A percentile compares a stretch with the other conserved stretches of the same genome.
Conservation (phyloP, 2,329 filamentous ascomycete genomes). For the Clonostachys rosea region DNA sequence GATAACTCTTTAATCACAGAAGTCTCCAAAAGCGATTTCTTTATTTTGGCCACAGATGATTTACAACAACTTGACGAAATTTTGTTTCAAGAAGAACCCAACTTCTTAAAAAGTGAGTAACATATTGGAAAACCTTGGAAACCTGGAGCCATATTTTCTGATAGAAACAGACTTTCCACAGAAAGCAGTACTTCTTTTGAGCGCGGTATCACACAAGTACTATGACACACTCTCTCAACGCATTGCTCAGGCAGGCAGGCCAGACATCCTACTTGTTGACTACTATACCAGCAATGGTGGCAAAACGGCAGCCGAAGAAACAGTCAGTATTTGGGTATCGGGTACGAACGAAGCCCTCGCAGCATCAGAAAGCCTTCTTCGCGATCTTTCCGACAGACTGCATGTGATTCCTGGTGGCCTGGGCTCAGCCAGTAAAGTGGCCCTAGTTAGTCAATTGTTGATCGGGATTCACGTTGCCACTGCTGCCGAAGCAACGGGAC, state of each 20-base stretch:
- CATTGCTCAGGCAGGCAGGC: background rate
- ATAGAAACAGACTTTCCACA: too few relatives aligned
- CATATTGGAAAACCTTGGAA: too few relatives aligned
- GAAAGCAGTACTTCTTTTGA: background rate
- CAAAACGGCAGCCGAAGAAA: background rate
- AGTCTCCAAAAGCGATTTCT: too few relatives aligned
- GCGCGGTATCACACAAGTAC: background rate
- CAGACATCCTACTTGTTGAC: background rate
- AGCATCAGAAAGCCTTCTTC: conserved; percentile 46
- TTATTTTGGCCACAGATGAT: too few relatives aligned
- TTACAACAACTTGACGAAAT: too few relatives aligned
- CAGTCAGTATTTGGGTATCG: conserved; percentile 53
- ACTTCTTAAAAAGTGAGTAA: too few relatives aligned
- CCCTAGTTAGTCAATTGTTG: conserved; percentile 48
- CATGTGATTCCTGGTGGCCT: conserved; percentile 42
- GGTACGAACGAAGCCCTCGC: conserved; percentile 44
- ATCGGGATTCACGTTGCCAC: conserved; percentile 46
- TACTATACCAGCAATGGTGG: background rate
- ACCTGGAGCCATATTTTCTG: too few relatives aligned
- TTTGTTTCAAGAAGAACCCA: too few relatives aligned
- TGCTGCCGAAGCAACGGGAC: conserved; percentile 45
- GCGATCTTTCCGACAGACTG: conserved; percentile 53
- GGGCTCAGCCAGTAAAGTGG: conserved; percentile 47
- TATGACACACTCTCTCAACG: background rate
- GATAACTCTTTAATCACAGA: too few relatives aligned